These are phyloP conservation scores for Xylaria palmicola DNA, from an alignment of 495 filamentous ascomycete species.

Conservation along the genomic window DNA sequence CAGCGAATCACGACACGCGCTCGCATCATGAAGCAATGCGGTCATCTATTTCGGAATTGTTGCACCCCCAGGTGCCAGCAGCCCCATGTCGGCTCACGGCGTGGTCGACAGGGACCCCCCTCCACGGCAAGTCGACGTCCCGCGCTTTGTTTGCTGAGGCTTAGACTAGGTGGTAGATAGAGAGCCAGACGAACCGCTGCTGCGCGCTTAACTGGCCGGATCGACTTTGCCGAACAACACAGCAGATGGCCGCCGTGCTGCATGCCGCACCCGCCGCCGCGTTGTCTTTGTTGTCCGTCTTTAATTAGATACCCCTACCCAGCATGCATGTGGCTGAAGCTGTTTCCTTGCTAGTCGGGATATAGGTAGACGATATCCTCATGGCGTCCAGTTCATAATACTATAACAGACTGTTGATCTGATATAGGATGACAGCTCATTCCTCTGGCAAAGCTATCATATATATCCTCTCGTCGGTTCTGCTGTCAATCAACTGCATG, in stretches of 20 bases:
- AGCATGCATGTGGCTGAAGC: not conserved
- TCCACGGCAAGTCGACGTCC: constrained; percentile 2
- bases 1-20: not conserved
- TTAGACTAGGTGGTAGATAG: too few relatives aligned
- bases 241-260: not conserved
- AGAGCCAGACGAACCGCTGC: too few relatives aligned
- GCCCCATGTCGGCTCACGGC: not conserved
- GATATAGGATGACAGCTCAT: not conserved
- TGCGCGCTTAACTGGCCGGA: not conserved
- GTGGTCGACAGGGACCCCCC: not conserved
- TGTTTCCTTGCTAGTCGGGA: not conserved
- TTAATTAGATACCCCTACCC: not conserved
- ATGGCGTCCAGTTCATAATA: not conserved
- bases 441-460: not conserved
- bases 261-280: too few relatives aligned
- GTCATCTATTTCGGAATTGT: constrained; percentile 3
- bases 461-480: not conserved
- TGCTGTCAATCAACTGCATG: not conserved
- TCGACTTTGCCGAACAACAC: not conserved
- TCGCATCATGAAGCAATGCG: constrained; percentile 1
- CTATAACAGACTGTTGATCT: not conserved
- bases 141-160: constrained; percentile 7
- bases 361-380: not conserved
- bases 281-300: not conserved
- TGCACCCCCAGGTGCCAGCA: too few relatives aligned